A percentile compares a stretch with the other conserved stretches of the same genome.
Conservation (phyloP, 1,284 basidiomycete genomes). For the Fomitopsis schrenkii region DNA sequence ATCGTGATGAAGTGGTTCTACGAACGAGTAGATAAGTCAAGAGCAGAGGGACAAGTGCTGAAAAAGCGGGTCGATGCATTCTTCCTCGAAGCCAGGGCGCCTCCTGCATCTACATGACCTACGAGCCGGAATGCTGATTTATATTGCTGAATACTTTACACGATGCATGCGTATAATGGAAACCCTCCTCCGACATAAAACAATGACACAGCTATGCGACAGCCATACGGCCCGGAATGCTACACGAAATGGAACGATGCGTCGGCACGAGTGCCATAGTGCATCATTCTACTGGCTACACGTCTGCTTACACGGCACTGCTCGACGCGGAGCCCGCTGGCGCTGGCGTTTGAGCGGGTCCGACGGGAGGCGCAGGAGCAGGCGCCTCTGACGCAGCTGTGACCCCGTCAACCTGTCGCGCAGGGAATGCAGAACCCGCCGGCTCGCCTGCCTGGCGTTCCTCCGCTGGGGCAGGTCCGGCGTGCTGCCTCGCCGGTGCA, state of each 20-base stretch:
- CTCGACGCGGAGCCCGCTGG: not conserved
- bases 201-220: not conserved
- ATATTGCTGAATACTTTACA: not conserved
- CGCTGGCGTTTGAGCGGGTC: not conserved
- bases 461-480: slow-evolving; percentile 1
- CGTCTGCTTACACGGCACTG: not conserved
- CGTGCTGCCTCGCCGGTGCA: not conserved
- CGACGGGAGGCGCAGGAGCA: not conserved
- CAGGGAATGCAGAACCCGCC: not conserved
- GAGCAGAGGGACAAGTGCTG: slow-evolving; percentile 53
- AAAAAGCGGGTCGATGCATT: slow-evolving; percentile 45
- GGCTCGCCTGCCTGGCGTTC: not conserved
- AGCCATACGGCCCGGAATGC: not conserved
- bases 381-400: not conserved
- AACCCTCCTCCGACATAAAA: not conserved
- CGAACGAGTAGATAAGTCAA: slow-evolving; percentile 50
- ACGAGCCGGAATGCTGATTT: not conserved
- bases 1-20: slow-evolving; percentile 44
- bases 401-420: not conserved
- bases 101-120: not conserved
- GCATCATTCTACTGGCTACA: not conserved
- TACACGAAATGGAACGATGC: not conserved
- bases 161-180: not conserved
- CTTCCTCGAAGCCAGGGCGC: slow-evolving; percentile 19
- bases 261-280: too few species aligned